Evolutionary conservation across 2,329 filamentous ascomycete species (phyloP), one percentile per base, ranked within the genome.

Genomic region (Neurospora crassa): DNA sequence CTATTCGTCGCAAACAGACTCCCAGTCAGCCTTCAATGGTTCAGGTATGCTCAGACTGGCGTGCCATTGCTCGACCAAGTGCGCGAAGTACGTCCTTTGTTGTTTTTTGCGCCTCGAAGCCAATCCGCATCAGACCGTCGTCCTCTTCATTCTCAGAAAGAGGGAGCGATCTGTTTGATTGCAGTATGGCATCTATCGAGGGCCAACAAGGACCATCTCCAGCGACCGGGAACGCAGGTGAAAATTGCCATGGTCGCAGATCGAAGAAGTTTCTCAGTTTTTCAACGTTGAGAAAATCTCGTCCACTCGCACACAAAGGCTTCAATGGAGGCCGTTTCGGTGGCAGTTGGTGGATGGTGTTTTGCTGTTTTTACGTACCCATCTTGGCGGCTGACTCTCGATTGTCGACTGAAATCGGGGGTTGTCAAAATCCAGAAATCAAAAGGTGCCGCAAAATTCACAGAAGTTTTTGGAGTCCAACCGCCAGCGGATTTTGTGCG

Each of bases 41-140:
- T 85, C 84, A 83, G 83, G 86, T 86, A 90, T 90, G 88, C 89
- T 90, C 88, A 86, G 80, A 79, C 73, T 76, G 78, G 79, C 78
- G 67, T 68, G 74, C 72, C 53, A 34, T 63, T 63, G 53, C 40
- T 73, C 73, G 63, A 75, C 73, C 71, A 73, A 24, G 34, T 69
- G 70, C 59, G 72, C 72, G 63, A 16, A 63, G 53, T 63, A 63
- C 29, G 29, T 63, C 53, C 53, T 2, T 34, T 63, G 53, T 63
- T 63, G 24, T 34, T 63, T 53, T 18, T 18, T 37, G 53, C 53
- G 29, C 53, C 24, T 34, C 53, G 8, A 63, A 34, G 29, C 24
- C 53, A 18, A 63, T 63, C 53, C 53, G 29, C 53, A 37, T 18
- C 53, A 34, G 29, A 63, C 7, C 24, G 53, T 34, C 14, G 53